Evolutionary conservation across 1,284 basidiomycete genomes (phyloP).

Genomic region (Melampsora americana): DNA sequence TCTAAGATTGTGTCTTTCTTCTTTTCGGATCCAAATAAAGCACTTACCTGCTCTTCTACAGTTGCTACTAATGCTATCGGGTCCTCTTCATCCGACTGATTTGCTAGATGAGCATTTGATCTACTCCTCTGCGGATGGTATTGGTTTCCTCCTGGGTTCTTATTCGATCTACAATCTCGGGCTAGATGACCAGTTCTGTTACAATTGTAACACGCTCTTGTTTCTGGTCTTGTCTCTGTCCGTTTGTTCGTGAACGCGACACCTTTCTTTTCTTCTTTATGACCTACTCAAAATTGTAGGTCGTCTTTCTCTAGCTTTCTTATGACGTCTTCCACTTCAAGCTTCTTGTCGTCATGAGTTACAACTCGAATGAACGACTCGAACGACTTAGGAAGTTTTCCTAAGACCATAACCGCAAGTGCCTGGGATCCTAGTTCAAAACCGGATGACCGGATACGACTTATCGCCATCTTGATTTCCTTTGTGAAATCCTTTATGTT

Average conservation of each 20-base stretch:
- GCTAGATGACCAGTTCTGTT: neutral
- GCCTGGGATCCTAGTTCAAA: neutral
- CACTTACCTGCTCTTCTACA: too few species aligned
- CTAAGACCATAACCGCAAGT: neutral
- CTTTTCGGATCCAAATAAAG: neutral
- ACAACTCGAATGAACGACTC: neutral
- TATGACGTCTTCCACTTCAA: neutral
- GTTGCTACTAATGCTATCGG: neutral
- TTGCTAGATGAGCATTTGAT: conserved; percentile 13
- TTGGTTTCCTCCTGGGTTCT: neutral
- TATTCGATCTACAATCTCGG: neutral
- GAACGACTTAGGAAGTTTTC: neutral
- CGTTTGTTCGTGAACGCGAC: neutral
- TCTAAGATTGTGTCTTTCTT: conserved; percentile 3
- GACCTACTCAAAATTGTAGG: neutral
- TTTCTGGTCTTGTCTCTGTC: neutral
- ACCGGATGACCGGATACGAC: neutral
- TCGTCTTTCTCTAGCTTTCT: neutral
- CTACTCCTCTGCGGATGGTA: neutral
- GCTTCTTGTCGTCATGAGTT: neutral
- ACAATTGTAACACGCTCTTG: neutral
- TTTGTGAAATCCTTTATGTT: neutral
- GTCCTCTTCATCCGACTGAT: neutral
- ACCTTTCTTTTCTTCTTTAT: neutral
- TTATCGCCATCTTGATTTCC: neutral